phyloP scores from a whole-genome alignment of 352 stramenopile species.

The Globisporangium nagaii region DNA sequence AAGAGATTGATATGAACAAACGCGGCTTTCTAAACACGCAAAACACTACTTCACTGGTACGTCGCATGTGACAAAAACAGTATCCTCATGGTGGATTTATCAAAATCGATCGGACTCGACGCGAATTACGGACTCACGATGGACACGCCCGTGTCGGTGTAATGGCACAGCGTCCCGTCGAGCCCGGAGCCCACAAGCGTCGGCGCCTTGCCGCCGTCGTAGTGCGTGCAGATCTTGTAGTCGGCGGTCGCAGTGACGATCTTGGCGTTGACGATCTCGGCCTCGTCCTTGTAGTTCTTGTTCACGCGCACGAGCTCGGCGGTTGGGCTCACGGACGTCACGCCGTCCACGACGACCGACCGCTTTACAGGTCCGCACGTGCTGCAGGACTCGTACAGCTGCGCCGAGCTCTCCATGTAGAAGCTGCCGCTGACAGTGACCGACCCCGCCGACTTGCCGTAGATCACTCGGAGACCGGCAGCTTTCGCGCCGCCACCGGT shows the following conservation, averaged over 20 bases:
- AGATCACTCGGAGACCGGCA: conserved; percentile 35
- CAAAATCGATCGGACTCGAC: too few species aligned
- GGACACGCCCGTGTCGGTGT: conserved; percentile 19
- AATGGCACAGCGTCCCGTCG: conserved; percentile 20
- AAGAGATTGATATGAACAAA: too few species aligned
- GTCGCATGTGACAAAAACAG: too few species aligned
- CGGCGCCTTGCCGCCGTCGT: conserved; percentile 24
- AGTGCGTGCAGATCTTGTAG: conserved; percentile 21
- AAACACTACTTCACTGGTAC: too few species aligned
- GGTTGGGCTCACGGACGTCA: conserved; percentile 46
- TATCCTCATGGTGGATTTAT: too few species aligned
- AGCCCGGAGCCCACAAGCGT: conserved; percentile 23
- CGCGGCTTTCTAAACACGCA: too few species aligned
- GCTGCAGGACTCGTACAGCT: conserved; percentile 53
- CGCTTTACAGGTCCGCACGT: conserved; percentile 63
- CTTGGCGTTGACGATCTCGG: conserved; percentile 36
- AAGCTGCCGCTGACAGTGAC: conserved; percentile 51
- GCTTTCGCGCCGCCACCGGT: conserved; percentile 47
- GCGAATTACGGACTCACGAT: conserved; percentile 17
- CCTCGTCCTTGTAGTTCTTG: conserved; percentile 65
- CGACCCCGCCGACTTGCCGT: conserved; percentile 34
- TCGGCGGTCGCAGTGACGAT: conserved; percentile 19
- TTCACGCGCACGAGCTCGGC: conserved; percentile 60
- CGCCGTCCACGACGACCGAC: conserved; percentile 35
- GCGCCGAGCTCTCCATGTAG: conserved; percentile 39